These are phyloP conservation scores for Hydnum rufescens DNA, from an alignment of 768 basidiomycete species.

Conservation along the genomic window DNA sequence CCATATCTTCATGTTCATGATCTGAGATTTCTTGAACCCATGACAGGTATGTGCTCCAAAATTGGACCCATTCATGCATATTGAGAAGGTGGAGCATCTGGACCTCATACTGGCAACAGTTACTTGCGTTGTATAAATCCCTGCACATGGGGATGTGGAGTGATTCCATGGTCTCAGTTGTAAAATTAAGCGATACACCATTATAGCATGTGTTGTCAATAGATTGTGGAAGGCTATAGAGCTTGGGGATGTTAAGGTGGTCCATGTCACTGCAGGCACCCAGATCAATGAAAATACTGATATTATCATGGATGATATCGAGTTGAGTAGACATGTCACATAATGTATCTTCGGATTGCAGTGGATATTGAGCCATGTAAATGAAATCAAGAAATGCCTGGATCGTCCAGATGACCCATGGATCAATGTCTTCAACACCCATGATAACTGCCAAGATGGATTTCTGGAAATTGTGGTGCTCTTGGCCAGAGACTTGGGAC, in stretches of 20 bases:
- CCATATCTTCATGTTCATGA: not conserved
- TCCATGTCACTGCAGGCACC: not conserved
- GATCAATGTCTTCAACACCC: constrained; percentile 9
- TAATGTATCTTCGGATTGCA: constrained; percentile 20
- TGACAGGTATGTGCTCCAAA: not conserved
- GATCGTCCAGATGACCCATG: not conserved
- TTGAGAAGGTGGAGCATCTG: not conserved
- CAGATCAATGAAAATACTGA: not conserved
- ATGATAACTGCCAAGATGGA: constrained; percentile 20
- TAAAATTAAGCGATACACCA: constrained; percentile 24
- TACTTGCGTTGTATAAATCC: constrained; percentile 15
- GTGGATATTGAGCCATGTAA: constrained; percentile 15
- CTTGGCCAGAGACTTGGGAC: constrained; percentile 4
- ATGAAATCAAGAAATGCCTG: not conserved
- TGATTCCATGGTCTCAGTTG: constrained; percentile 23
- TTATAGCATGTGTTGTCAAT: constrained; percentile 14
- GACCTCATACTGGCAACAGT: not conserved
- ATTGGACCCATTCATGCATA: not conserved
- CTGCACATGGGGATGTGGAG: constrained; percentile 22
- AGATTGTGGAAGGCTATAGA: constrained; percentile 23
- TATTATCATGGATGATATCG: constrained; percentile 2
- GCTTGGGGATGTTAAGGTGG: constrained; percentile 26
- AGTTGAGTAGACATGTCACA: constrained; percentile 15
- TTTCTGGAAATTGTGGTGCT: constrained; percentile 16
- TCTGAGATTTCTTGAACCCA: not conserved